Percentiles rank a stretch among this genome's conserved stretches.
These are phyloP conservation scores for Trichoderma hamatum DNA, from an alignment of 2,329 filamentous ascomycete genomes.

Conservation along the genomic window DNA sequence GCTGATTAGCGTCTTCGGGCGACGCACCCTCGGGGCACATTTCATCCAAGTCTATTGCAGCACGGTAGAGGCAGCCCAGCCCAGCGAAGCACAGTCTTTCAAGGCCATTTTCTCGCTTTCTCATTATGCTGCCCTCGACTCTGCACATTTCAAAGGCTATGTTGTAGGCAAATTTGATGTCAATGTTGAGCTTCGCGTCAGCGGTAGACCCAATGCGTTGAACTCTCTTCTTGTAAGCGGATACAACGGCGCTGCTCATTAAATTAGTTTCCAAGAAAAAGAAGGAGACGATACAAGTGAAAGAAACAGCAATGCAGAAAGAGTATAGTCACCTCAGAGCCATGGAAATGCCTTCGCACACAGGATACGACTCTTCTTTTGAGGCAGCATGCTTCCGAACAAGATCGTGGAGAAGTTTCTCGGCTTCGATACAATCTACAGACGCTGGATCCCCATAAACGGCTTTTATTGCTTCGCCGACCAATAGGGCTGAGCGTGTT, in stretches of 20 bases:
- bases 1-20: background rate
- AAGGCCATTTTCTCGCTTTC: background rate
- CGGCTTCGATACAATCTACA: background rate
- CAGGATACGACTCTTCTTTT: constrained; percentile 1
- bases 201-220: background rate
- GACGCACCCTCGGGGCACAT: background rate
- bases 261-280: background rate
- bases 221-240: constrained; percentile 2
- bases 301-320: background rate
- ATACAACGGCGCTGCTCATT: background rate
- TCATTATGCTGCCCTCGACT: constrained; percentile 5
- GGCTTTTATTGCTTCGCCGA: constrained; percentile 1
- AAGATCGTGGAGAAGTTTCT: constrained; percentile 8
- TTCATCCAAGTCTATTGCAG: constrained; percentile 12
- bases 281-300: background rate
- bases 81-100: constrained; percentile 7
- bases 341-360: constrained; percentile 22
- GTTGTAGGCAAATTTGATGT: constrained; percentile 19
- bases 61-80: constrained; percentile 16
- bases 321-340: constrained; percentile 2
- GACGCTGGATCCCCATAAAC: background rate
- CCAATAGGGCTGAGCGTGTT: background rate
- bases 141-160: constrained; percentile 23
- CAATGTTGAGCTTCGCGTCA: constrained; percentile 4
- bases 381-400: background rate